These are phyloP conservation scores for Digitaria exilis DNA, from an alignment of 202 grass and related monocot genomes.

Conservation along the genomic window DNA sequence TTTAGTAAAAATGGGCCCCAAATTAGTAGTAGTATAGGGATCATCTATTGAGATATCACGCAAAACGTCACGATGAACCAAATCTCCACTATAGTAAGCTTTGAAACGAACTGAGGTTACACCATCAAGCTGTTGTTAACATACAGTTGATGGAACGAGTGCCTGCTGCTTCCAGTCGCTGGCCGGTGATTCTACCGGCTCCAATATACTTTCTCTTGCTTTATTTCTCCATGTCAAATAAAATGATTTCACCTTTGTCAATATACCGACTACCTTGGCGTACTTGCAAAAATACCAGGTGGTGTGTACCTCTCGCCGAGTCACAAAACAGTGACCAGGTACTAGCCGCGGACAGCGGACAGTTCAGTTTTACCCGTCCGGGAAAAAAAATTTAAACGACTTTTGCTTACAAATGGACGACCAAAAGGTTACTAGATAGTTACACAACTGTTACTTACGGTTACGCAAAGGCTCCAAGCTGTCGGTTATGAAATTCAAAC, in stretches of 20 bases:
- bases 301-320: constrained; percentile 10
- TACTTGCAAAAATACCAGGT: constrained; percentile 21
- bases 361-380: constrained; percentile 35
- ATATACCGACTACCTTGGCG: background rate
- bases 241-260: constrained; percentile 23
- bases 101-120: background rate
- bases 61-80: background rate
- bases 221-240: constrained; percentile 11
- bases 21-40: no score
- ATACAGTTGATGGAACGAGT: background rate
- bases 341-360: constrained; percentile 32
- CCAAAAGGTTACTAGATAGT: background rate
- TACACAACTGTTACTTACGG: background rate
- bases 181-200: background rate
- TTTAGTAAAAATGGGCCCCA: no score
- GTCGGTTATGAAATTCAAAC: background rate
- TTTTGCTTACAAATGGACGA: background rate
- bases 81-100: background rate
- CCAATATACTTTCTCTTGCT: background rate
- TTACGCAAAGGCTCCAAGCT: background rate
- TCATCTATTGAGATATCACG: background rate
- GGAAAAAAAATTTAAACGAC: background rate
- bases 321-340: constrained; percentile 25
- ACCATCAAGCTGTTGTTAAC: background rate
- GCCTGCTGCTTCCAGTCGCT: background rate